These are phyloP conservation scores for Hyaloscypha bicolor DNA, from an alignment of 495 filamentous ascomycete species.

Conservation along the genomic window DNA sequence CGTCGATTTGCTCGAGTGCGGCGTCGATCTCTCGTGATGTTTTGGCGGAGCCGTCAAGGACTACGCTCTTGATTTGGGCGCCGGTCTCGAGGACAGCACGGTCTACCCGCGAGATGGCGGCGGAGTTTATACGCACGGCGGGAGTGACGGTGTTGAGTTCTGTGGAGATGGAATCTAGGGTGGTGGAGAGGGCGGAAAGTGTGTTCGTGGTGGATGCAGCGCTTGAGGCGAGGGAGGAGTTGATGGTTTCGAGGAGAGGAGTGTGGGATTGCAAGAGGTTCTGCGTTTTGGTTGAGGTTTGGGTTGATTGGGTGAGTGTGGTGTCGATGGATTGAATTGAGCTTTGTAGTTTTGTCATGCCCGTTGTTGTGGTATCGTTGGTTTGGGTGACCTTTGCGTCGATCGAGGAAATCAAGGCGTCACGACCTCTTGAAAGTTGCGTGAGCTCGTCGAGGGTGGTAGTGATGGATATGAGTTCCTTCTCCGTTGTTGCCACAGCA, in stretches of 20 bases:
- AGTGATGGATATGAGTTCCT: background rate
- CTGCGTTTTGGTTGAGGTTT: background rate
- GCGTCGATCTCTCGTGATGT: background rate
- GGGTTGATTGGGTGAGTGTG: background rate
- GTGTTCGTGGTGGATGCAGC: background rate
- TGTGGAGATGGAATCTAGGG: background rate
- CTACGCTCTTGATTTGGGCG: slow-evolving; percentile 8
- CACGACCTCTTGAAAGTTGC: background rate
- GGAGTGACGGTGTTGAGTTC: background rate
- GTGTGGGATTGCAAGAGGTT: background rate
- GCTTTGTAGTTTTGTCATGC: background rate
- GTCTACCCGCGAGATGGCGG: slow-evolving; percentile 15
- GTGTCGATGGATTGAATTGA: background rate
- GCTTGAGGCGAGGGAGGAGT: background rate
- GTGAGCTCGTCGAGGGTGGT: background rate
- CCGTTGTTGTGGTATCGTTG: background rate
- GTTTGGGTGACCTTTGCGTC: background rate
- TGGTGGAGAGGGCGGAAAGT: background rate
- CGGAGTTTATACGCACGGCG: slow-evolving; percentile 10
- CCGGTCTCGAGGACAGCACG: slow-evolving; percentile 13
- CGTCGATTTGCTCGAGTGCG: background rate
- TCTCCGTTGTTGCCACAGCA: background rate
- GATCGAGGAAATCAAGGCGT: background rate
- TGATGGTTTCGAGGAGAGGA: background rate
- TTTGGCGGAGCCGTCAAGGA: background rate